Base-by-base conservation (phyloP, 2,329 filamentous ascomycete genomes). In the Colletotrichum camelliae region DNA sequence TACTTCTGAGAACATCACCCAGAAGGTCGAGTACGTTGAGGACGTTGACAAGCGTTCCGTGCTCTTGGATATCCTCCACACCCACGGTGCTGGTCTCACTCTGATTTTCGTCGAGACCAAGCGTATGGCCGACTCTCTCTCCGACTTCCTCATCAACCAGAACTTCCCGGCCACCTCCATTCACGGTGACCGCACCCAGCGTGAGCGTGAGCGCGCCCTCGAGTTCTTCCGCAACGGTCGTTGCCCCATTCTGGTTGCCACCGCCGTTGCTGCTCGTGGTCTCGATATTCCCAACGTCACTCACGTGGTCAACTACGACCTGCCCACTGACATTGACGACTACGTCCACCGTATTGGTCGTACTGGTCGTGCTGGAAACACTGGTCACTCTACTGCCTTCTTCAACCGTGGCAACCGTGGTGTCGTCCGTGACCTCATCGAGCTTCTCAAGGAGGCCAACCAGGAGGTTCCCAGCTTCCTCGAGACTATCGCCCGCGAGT, bases 361-460 rank as follows among this genome's bases (percentile, higher is more conserved):
- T 96, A 99, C 97, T 79, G 97, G 97, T 84, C 97, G 97, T 95
- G 97, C 97, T 79, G 97, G 97, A 86, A 99, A 99, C 91, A 98
- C 96, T 82, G 97, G 97, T 94, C 93, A 98, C 80, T 95, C 97
- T 7, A 99, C 97, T 81, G 97, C 97, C 73, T 99, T 99, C 91
- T 98, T 99, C 94, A 99, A 99, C 92, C 96, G 97, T 84, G 96
- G 96, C 83, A 99, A 99, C 91, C 95, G 97, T 82, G 97, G 97
- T 87, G 95, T 99, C 80, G 97, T 98, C 79, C 94, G 97, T 80
- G 97, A 98, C 81, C 93, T 99, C 77, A 92, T 99, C 81, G 97
- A 99, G n/a, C 93, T 99, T 33, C 92, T 99, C 80, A 98, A 98
- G 91, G 97, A 99, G 87, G 97, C 97, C 80, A 98, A 99, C 89